Evolutionary conservation across 441 rosid genomes (phyloP), one percentile per base, ranked within the genome.

Genomic region (Daphne laureola): DNA sequence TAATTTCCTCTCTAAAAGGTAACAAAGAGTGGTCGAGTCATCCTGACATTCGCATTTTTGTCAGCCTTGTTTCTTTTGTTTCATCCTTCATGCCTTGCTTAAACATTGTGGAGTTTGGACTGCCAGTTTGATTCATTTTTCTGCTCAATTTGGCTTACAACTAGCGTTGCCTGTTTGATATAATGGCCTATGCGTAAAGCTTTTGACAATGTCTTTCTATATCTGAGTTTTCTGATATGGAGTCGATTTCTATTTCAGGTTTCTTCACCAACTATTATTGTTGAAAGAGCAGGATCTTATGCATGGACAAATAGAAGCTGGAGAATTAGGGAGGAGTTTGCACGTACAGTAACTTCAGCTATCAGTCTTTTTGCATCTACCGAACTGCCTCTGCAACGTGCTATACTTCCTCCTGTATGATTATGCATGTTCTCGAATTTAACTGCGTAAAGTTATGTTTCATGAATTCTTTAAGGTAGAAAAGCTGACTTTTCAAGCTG

Each of bases 291-390:
- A 1, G 99, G 99, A 53, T 86, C 96, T 17, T 88, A 72, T 80
- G 98, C 92, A 54, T 94, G 99, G 99, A 66, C 78, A 45, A 95
- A 94, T 68, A 86, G 61, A 80, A 90, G 88, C 71, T 87, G 96
- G 96, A 83, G 98, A 67, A 90, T 90, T 27, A 73, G 99, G 41
- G 96, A 94, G 65, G 98, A 94, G 80, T 94, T 90, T 78, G 86
- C 93, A 8, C 86, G 98, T 51, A 94, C 99, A 44, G 96, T 94
- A 23, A 90, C 98, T 31, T 90, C 99, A 0, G 96, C 98, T 0
- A 88, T 84, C 54, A 76, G 79, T 72, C 98, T 94, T 77, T 90
- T 94, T 67, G 82, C 90, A n/a, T 78, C 99, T 15, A 90, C 99
- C 2, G 99, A 94, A 67, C 94, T 94, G 59, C 90, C 99, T 53